Conservation (phyloP, 129 eudicot species). For the Silybum marianum region DNA sequence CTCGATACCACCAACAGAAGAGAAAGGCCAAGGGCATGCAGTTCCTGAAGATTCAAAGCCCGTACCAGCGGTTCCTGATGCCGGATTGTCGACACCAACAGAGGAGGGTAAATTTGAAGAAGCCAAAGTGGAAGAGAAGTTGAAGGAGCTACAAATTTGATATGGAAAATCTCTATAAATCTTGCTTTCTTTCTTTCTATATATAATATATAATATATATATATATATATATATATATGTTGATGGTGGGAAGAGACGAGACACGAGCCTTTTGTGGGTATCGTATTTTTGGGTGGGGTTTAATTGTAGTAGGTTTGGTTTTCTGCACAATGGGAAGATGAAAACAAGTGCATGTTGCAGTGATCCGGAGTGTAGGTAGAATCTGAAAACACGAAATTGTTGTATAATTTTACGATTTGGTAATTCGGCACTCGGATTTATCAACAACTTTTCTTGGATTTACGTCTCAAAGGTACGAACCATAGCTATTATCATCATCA, state of each 20-base stretch:
- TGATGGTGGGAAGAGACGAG: slow-evolving; percentile 24
- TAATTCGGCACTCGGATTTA: slow-evolving; percentile 21
- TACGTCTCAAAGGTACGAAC: neutral
- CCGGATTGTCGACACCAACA: neutral
- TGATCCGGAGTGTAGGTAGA: slow-evolving; percentile 30
- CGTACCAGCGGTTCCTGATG: neutral
- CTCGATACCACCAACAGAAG: slow-evolving; percentile 24
- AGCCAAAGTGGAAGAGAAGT: slow-evolving; percentile 35
- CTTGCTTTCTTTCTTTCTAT: neutral
- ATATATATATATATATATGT: neutral
- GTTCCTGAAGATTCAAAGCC: slow-evolving; percentile 25
- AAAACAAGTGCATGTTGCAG: neutral
- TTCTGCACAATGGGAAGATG: slow-evolving; percentile 11
- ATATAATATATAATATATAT: slow-evolving; percentile 11
- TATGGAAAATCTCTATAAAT: slow-evolving; percentile 22
- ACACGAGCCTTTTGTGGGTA: slow-evolving; percentile 10
- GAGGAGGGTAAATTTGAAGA: slow-evolving; percentile 32
- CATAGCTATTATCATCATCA: neutral
- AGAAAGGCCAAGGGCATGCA: slow-evolving; percentile 22
- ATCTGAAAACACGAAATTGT: slow-evolving; percentile 14
- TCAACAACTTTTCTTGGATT: neutral
- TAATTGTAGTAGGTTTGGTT: slow-evolving; percentile 16
- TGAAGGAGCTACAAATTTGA: slow-evolving; percentile 43
- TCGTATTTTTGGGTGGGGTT: slow-evolving; percentile 20
- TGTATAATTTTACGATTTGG: slow-evolving; percentile 34